These are phyloP conservation scores for Fusarium pseudocircinatum DNA, from an alignment of 2,329 filamentous ascomycete genomes.

Conservation along the genomic window DNA sequence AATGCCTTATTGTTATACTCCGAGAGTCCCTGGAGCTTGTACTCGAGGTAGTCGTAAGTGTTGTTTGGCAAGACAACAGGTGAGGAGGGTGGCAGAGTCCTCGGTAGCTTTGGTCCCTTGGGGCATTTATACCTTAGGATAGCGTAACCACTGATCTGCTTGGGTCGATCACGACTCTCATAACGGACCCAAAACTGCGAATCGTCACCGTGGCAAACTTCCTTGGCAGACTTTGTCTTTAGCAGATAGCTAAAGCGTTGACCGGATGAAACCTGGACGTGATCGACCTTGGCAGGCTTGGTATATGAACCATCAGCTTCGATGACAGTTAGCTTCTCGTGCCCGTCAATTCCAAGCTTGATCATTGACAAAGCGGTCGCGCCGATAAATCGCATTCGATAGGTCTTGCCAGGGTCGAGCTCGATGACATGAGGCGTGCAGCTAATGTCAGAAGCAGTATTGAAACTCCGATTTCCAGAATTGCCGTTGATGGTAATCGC, in stretches of 20 bases:
- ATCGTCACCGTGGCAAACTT: neutral
- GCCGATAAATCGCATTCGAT: conserved; percentile 22
- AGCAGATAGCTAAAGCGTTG: conserved; percentile 29
- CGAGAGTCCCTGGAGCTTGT: conserved; percentile 41
- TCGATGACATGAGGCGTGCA: conserved; percentile 24
- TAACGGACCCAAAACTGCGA: conserved; percentile 28
- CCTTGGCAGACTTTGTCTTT: neutral
- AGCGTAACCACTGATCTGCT: conserved; percentile 21
- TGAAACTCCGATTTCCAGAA: conserved; percentile 22
- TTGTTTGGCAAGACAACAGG: conserved; percentile 48
- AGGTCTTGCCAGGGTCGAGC: conserved; percentile 7
- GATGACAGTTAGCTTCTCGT: conserved; percentile 10
- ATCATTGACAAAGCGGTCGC: conserved; percentile 20
- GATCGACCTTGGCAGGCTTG: neutral
- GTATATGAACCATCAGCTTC: conserved; percentile 31
- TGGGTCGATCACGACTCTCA: conserved; percentile 23
- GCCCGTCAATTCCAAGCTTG: conserved; percentile 16
- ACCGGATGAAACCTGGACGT: conserved; percentile 18
- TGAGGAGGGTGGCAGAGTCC: neutral
- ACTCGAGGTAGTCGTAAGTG: conserved; percentile 55
- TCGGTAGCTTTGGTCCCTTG: neutral
- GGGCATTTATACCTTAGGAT: conserved; percentile 15
- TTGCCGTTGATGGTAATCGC: conserved; percentile 38
- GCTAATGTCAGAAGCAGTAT: conserved; percentile 9
- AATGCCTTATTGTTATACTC: conserved; percentile 29